phyloP scores from a whole-genome alignment of 2,329 filamentous ascomycete species.

The Aspergillus pseudoviridinutans region DNA sequence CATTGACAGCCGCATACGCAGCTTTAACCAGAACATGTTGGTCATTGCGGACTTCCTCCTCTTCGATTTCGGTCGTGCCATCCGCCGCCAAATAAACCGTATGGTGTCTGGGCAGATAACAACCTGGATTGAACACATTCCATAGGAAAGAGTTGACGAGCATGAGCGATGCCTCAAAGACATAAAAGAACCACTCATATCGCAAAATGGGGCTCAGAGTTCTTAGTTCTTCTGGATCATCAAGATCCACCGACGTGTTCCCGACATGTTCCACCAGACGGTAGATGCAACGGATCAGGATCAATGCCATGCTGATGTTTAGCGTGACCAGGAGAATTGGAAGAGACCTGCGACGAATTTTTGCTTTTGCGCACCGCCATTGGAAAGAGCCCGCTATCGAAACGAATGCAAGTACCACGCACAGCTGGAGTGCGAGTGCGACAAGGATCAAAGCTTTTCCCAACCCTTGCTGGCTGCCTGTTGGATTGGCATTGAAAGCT shows the following conservation, averaged over 20 bases:
- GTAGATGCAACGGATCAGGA: conserved; percentile 52
- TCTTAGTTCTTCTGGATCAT: conserved; percentile 15
- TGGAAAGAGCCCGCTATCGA: too few species aligned
- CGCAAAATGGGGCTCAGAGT: conserved; percentile 47
- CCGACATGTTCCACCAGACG: conserved; percentile 56
- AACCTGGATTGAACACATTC: conserved; percentile 51
- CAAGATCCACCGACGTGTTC: conserved; percentile 38
- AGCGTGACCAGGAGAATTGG: conserved; percentile 41
- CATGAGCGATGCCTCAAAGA: conserved; percentile 56
- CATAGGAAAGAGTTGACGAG: conserved; percentile 48
- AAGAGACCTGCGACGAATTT: too few species aligned
- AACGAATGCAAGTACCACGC: too few species aligned
- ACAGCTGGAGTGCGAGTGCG: too few species aligned
- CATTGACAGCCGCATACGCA: neutral
- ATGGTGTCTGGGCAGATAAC: conserved; percentile 47
- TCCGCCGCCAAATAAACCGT: conserved; percentile 51
- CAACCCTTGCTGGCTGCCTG: too few species aligned
- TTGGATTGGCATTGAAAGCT: too few species aligned
- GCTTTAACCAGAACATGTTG: neutral
- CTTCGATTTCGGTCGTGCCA: conserved; percentile 5
- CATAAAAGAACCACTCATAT: conserved; percentile 58
- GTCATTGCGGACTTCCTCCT: neutral
- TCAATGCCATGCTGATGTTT: conserved; percentile 48
- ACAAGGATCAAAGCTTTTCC: too few species aligned
- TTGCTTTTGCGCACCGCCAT: too few species aligned